Base-by-base conservation (phyloP, 495 filamentous ascomycete species). In the Talaromyces liani region DNA sequence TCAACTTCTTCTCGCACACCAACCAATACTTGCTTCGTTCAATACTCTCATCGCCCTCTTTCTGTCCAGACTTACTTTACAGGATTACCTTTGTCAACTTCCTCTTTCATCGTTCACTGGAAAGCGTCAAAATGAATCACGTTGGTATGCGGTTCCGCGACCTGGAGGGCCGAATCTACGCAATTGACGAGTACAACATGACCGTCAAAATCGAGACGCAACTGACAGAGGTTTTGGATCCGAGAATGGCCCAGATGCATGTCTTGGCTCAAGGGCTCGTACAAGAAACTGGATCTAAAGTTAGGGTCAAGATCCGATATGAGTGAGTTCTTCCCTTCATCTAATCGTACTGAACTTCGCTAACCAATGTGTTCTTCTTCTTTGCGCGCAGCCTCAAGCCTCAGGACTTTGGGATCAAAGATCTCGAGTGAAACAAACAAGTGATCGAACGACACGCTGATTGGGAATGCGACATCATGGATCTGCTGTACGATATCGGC, bases 101-200 rank as follows among this genome's bases (percentile, higher is more conserved):
- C 25, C 25, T 4, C 25, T 27, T 27, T 27, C 25, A 27, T 27
- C 25, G 25, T 27, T 4, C 25, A 27, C 25, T 27, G 25, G 25
- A 27, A 27, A 27, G 4, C 25, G 1, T 10, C 33, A 9, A 34
- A 34, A 34, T 34, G 33, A 34, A 34, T 3, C 33, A 10, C 1
- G 6, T 8, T 5, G 33, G 9, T 2, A 34, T 10, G 33, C 7
- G 67, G 5, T 66, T 65, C 34, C 77, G 68, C 6, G 80, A 79
- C 2, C 47, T 51, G 16, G 47, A n/a, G 16, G 20, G 20, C 1
- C 47, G 47, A 18, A 22, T 18, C 6, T 51, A 22, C n/a, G 7
- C 1, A 18, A 51, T 51, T 10, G 1, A 9, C 7, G 33, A 34
- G 2, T 12, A 20, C 20, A 12, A 18, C 16, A 51, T 51, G 14